Evolutionary conservation across 129 eudicot genomes (phyloP).

Genomic region (Flaveria trinervia): DNA sequence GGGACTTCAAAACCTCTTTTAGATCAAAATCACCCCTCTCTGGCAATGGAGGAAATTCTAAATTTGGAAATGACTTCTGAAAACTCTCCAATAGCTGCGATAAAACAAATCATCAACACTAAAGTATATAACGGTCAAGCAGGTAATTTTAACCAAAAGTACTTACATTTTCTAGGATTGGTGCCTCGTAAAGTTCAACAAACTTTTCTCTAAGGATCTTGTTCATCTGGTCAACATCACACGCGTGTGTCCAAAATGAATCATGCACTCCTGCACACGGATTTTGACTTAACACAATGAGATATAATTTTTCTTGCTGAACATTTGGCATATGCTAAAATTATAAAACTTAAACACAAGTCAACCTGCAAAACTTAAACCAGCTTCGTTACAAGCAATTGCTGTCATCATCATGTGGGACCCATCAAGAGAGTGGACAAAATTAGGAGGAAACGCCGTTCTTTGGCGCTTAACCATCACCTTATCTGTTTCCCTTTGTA

Average conservation of each 20-base stretch:
- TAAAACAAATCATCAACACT: background rate
- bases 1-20: constrained; percentile 78
- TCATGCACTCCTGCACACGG: constrained; percentile 87
- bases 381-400: constrained; percentile 85
- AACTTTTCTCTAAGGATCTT: constrained; percentile 85
- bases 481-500: constrained; percentile 89
- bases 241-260: constrained; percentile 99
- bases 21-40: constrained; percentile 96
- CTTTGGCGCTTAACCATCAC: constrained; percentile 94
- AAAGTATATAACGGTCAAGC: background rate
- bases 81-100: constrained; percentile 77
- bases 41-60: constrained; percentile 87
- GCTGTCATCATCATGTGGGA: constrained; percentile 99
- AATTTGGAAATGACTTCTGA: constrained; percentile 63
- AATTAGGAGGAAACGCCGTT: constrained; percentile 99
- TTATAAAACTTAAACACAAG: constrained; percentile 8
- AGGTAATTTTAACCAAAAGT: background rate
- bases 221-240: constrained; percentile 92
- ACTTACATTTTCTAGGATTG: constrained; percentile 87
- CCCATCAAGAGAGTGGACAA: constrained; percentile 98
- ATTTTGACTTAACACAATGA: constrained; percentile 9
- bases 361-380: constrained; percentile 93
- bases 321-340: background rate
- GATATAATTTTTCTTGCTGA: constrained; percentile 1
- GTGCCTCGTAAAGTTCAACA: constrained; percentile 92